Evolutionary conservation across 1,139 yeast species (phyloP).

Genomic region (Kluyveromyces marxianus): DNA sequence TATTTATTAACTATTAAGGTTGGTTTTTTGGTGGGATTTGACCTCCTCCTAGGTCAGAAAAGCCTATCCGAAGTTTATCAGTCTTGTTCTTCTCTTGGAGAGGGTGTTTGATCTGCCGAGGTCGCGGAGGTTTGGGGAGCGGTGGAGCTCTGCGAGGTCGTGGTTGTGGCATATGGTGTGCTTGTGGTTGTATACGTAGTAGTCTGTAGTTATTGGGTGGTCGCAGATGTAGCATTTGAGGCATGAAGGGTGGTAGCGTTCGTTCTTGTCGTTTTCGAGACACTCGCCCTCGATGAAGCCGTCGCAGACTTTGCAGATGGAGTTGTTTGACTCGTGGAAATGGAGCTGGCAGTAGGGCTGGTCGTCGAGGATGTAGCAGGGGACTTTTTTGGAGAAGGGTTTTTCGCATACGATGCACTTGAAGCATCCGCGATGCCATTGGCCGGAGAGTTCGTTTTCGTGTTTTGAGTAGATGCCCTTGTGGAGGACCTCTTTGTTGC

Average conservation of each 20-base stretch:
- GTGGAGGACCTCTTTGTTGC: conserved; percentile 37
- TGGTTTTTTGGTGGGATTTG: neutral
- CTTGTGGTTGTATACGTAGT: conserved; percentile 32
- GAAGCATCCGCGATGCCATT: conserved; percentile 90
- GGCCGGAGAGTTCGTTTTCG: conserved; percentile 78
- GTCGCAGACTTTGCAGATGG: conserved; percentile 65
- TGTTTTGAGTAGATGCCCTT: conserved; percentile 64
- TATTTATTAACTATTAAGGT: neutral
- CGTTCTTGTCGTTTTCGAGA: conserved; percentile 62
- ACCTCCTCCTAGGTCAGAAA: no score
- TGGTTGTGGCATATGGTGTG: conserved; percentile 26
- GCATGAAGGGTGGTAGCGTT: conserved; percentile 62
- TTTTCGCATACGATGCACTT: conserved; percentile 57
- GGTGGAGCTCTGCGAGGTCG: conserved; percentile 10
- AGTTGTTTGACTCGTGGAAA: conserved; percentile 69
- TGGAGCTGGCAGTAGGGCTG: conserved; percentile 75
- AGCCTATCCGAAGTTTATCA: conserved; percentile 12
- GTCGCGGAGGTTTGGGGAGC: no score
- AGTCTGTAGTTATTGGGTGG: conserved; percentile 43
- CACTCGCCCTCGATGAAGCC: conserved; percentile 87
- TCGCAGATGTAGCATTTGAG: conserved; percentile 51
- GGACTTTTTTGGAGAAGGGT: conserved; percentile 50
- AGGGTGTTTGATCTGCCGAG: conserved; percentile 11
- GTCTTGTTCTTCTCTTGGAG: conserved; percentile 23
- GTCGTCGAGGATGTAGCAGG: conserved; percentile 75